These are phyloP conservation scores for Neurospora pannonica DNA, from an alignment of 495 filamentous ascomycete genomes.

Conservation along the genomic window DNA sequence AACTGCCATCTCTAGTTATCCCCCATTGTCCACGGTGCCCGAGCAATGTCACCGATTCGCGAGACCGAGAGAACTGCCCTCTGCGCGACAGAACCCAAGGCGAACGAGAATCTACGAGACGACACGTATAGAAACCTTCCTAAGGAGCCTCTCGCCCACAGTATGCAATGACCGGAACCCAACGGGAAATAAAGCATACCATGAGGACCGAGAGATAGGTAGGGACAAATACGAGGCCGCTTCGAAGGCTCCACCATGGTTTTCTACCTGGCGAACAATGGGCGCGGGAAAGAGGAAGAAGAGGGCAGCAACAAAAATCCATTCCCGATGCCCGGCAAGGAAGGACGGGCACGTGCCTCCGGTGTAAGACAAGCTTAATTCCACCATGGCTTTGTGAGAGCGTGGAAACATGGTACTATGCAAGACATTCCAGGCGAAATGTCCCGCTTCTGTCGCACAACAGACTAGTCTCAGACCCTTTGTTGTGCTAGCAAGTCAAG, in stretches of 20 bases:
- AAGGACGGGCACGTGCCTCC: background rate
- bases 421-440: background rate
- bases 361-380: background rate
- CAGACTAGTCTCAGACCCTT: background rate
- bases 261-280: too few species aligned
- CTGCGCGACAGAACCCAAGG: background rate
- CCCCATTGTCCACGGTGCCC: background rate
- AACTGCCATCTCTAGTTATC: background rate
- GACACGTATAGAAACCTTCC: background rate
- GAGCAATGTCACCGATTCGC: background rate
- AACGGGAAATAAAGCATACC: background rate
- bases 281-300: too few species aligned
- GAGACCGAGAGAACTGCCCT: background rate
- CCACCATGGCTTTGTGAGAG: background rate
- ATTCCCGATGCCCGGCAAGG: background rate
- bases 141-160: background rate
- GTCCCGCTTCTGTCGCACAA: background rate
- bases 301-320: background rate
- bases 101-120: background rate
- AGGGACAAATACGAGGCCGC: too few species aligned
- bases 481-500: background rate
- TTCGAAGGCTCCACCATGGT: too few species aligned
- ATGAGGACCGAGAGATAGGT: too few species aligned
- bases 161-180: background rate
- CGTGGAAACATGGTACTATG: background rate